phyloP scores from a whole-genome alignment of 2,329 filamentous ascomycete species.

The Fusarium euwallaceae region DNA sequence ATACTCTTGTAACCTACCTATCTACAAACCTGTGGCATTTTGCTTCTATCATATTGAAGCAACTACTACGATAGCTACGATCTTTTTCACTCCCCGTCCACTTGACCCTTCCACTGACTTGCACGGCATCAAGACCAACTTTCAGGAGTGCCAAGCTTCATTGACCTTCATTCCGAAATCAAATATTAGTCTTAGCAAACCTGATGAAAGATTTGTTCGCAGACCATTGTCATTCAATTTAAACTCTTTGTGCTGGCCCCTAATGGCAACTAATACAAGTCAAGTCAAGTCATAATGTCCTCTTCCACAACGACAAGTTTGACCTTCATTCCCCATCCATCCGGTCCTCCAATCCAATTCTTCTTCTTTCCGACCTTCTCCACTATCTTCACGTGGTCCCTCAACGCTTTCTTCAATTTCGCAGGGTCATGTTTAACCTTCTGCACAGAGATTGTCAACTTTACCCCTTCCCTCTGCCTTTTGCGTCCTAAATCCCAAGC shows the following conservation, averaged over 20 bases:
- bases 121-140: no score
- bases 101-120: no score
- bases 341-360: conserved; percentile 58
- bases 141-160: no score
- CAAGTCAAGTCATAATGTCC: conserved; percentile 40
- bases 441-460: conserved; percentile 59
- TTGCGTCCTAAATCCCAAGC: conserved; percentile 55
- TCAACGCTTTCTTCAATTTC: conserved; percentile 56
- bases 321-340: conserved; percentile 54
- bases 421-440: conserved; percentile 54
- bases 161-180: no score
- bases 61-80: no score
- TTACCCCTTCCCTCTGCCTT: conserved; percentile 56
- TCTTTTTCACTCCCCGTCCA: no score
- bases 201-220: no score
- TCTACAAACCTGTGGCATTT: neutral
- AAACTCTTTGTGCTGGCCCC: no score
- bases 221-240: neutral
- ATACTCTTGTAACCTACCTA: neutral
- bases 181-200: no score
- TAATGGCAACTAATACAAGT: neutral
- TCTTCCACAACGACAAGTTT: conserved; percentile 52
- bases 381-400: conserved; percentile 57
- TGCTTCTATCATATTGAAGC: no score
- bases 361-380: conserved; percentile 72